Percentiles rank a stretch among this genome's conserved stretches.
Evolutionary conservation across 306 rosid species (phyloP).

Genomic region (Cyamopsis tetragonoloba): DNA sequence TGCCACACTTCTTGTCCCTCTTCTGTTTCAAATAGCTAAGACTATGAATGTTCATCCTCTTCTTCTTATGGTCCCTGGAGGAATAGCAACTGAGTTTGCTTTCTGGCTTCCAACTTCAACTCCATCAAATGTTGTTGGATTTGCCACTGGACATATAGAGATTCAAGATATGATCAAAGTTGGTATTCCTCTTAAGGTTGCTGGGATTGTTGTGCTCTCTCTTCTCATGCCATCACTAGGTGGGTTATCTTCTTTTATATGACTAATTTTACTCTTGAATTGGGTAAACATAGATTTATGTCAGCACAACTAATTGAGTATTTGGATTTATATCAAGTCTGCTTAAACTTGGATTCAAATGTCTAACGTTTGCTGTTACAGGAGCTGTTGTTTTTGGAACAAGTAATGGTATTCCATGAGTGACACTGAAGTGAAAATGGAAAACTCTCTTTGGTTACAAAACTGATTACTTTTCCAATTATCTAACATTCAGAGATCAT

Average conservation of each 20-base stretch:
- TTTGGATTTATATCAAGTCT: no score
- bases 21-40: conserved; percentile 59
- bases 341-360: neutral
- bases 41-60: conserved; percentile 72
- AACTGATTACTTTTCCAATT: neutral
- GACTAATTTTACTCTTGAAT: no score
- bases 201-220: conserved; percentile 50
- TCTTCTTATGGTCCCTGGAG: conserved; percentile 78
- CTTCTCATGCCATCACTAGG: conserved; percentile 82
- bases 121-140: conserved; percentile 79
- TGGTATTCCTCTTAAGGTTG: conserved; percentile 73
- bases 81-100: conserved; percentile 73
- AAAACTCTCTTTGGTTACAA: neutral
- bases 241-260: no score
- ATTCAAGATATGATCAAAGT: conserved; percentile 70
- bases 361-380: conserved; percentile 32
- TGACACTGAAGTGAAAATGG: neutral
- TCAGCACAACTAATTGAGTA: no score
- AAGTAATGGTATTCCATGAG: conserved; percentile 2
- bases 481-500: no score
- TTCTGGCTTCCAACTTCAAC: conserved; percentile 77
- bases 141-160: conserved; percentile 69
- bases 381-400: conserved; percentile 67
- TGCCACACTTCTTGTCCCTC: conserved; percentile 69
- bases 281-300: no score